A percentile compares a stretch with the other conserved stretches of the same genome.
Conservation (phyloP, 192 early-diverging fungal species). For the Kickxella alabastrina region DNA sequence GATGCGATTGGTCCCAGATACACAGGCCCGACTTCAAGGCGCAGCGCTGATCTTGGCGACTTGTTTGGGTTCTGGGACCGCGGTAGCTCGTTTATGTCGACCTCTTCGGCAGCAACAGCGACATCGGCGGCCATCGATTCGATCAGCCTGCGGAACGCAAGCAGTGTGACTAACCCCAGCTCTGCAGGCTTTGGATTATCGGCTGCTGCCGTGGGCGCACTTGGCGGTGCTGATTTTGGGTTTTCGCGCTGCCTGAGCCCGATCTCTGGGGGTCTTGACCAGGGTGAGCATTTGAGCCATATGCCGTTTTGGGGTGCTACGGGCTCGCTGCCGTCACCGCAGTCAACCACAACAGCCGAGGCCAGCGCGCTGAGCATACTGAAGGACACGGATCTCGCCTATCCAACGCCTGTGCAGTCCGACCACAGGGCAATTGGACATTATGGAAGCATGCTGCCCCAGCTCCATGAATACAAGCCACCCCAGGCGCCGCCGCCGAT, state of each 20-base stretch:
- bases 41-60: conserved; percentile 27
- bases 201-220: background rate
- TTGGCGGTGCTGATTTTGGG: too few relatives aligned
- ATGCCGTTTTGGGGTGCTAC: conserved; percentile 12
- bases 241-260: conserved; percentile 1
- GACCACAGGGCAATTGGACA: background rate
- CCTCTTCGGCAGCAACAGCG: too few relatives aligned
- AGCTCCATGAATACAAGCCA: conserved; percentile 3
- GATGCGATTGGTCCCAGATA: background rate
- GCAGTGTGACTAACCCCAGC: background rate
- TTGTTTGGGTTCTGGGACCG: conserved; percentile 17
- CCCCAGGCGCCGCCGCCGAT: conserved; percentile 7
- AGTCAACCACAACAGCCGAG: conserved; percentile 39
- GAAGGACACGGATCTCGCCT: conserved; percentile 49
- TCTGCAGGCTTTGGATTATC: too few relatives aligned
- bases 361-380: conserved; percentile 50
- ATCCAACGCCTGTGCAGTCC: conserved; percentile 32
- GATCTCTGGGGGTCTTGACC: background rate
- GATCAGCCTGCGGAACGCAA: conserved; percentile 6
- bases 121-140: conserved; percentile 17
- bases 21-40: conserved; percentile 5
- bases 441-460: background rate
- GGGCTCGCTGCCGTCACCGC: conserved; percentile 2
- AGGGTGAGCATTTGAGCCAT: conserved; percentile 2
- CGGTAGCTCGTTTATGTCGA: conserved; percentile 6